Conservation (phyloP, 2,329 filamentous ascomycete species). For the Colletotrichum orbiculare region DNA sequence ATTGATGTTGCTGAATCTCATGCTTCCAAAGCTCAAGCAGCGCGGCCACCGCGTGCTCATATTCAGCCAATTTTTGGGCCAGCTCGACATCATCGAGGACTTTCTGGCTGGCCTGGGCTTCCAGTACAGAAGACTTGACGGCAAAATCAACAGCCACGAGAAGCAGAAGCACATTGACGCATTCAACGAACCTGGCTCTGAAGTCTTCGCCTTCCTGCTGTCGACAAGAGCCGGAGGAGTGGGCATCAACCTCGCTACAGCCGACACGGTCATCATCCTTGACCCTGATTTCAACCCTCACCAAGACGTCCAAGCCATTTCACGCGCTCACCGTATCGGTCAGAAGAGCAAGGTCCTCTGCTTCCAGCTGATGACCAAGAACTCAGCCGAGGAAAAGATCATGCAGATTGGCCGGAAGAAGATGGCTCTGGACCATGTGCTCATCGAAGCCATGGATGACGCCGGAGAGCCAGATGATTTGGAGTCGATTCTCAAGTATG, state of each 20-base stretch:
- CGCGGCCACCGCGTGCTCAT: constrained; percentile 91
- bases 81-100: constrained; percentile 91
- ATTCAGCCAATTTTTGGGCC: constrained; percentile 93
- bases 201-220: constrained; percentile 88
- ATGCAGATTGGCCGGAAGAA: constrained; percentile 96
- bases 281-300: constrained; percentile 98
- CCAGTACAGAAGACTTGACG: constrained; percentile 84
- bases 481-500: constrained; percentile 88
- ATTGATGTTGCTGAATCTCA: constrained; percentile 82
- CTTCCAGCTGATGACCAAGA: constrained; percentile 92
- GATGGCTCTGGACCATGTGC: constrained; percentile 92
- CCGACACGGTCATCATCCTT: constrained; percentile 97
- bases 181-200: constrained; percentile 87
- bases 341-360: constrained; percentile 96
- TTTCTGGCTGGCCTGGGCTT: constrained; percentile 83
- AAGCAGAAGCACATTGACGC: constrained; percentile 96
- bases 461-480: constrained; percentile 83
- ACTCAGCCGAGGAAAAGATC: constrained; percentile 93
- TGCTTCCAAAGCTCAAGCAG: constrained; percentile 88
- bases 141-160: constrained; percentile 80
- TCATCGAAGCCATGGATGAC: constrained; percentile 94
- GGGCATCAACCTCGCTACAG: constrained; percentile 96
- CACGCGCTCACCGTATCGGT: constrained; percentile 93
- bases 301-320: constrained; percentile 95
- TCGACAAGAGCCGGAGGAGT: constrained; percentile 96